These are phyloP conservation scores for Skeletonema grethae DNA, from an alignment of 108 stramenopile genomes.

Conservation along the genomic window DNA sequence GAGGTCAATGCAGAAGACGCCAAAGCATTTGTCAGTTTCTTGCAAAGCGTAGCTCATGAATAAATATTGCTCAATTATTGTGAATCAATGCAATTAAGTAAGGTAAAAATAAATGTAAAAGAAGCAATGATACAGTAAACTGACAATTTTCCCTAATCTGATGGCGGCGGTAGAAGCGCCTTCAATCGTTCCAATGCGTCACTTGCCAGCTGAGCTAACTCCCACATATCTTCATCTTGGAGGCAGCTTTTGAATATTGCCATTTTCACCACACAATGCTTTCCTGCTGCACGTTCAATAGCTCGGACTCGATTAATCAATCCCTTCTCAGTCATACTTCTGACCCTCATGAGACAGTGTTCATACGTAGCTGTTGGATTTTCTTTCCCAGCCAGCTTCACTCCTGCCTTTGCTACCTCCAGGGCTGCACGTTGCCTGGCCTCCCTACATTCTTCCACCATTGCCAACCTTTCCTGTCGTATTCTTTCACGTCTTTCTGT, in stretches of 20 bases:
- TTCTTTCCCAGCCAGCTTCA: conserved; percentile 49
- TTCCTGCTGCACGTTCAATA: conserved; percentile 89
- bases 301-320: conserved; percentile 68
- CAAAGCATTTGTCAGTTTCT: conserved; percentile 75
- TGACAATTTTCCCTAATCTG: conserved; percentile 6
- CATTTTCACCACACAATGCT: conserved; percentile 91
- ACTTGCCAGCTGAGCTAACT: conserved; percentile 70
- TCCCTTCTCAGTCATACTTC: conserved; percentile 78
- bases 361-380: conserved; percentile 91
- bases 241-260: conserved; percentile 88
- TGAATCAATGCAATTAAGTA: background rate
- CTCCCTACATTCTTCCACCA: conserved; percentile 70
- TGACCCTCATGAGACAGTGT: conserved; percentile 83
- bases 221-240: conserved; percentile 84
- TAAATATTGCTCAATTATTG: background rate
- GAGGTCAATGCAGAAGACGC: conserved; percentile 61
- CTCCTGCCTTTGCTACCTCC: conserved; percentile 50
- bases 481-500: conserved; percentile 25
- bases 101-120: background rate
- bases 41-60: conserved; percentile 56
- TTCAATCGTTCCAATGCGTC: conserved; percentile 87
- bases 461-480: conserved; percentile 43
- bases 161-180: conserved; percentile 66
- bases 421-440: conserved; percentile 65
- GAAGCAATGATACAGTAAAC: background rate